phyloP scores from a whole-genome alignment of 805 yeast genomes.

The Cyberlindnera meyerae region DNA sequence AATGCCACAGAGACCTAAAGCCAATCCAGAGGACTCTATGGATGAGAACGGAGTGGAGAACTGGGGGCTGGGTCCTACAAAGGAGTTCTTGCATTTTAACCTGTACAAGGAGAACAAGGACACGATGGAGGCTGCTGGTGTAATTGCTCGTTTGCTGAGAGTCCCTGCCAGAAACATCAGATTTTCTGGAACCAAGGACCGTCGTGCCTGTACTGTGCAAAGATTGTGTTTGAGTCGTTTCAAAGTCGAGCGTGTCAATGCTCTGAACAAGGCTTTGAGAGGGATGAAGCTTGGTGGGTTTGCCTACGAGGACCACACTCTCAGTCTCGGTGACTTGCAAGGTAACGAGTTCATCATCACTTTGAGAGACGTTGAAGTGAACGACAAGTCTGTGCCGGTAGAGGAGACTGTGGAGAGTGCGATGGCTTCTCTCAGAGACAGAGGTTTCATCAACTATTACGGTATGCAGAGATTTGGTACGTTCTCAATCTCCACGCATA shows the following conservation, averaged over 20 bases:
- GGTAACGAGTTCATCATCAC: conserved; percentile 91
- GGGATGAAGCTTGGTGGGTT: conserved; percentile 83
- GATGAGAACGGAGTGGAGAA: conserved; percentile 50
- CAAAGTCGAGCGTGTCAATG: conserved; percentile 67
- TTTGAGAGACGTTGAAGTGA: conserved; percentile 60
- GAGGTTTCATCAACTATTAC: conserved; percentile 88
- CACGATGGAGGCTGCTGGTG: conserved; percentile 89
- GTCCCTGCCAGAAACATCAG: conserved; percentile 66
- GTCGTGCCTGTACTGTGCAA: conserved; percentile 94
- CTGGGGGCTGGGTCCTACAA: conserved; percentile 70
- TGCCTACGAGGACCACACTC: conserved; percentile 52
- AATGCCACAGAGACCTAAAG: conserved; percentile 25
- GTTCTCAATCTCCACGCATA: conserved; percentile 87
- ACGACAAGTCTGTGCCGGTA: conserved; percentile 30
- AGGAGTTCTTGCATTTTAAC: conserved; percentile 67
- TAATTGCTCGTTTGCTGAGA: conserved; percentile 67
- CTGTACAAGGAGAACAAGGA: conserved; percentile 93
- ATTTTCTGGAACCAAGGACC: conserved; percentile 94
- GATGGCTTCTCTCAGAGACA: conserved; percentile 49
- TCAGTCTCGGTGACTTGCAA: conserved; percentile 74
- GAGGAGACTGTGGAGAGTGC: conserved; percentile 46
- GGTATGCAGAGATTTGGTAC: conserved; percentile 99
- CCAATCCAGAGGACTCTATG: conserved; percentile 23
- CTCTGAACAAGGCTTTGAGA: conserved; percentile 68
- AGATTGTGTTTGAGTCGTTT: conserved; percentile 63